Base-by-base conservation (phyloP, 2,329 filamentous ascomycete species). In the Fusarium algeriense region DNA sequence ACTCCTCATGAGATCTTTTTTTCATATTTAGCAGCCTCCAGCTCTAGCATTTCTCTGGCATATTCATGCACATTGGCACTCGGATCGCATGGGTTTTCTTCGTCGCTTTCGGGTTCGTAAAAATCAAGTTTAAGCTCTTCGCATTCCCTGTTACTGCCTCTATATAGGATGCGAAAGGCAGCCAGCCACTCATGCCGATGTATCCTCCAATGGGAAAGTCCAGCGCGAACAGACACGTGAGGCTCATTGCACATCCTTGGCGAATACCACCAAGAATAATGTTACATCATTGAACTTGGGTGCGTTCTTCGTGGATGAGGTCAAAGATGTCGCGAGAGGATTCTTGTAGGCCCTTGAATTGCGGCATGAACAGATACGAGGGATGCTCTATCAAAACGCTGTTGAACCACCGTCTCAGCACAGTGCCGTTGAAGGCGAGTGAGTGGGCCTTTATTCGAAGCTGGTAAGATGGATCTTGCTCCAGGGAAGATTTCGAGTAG, bases 331-430 rank as follows among this genome's bases (percentile, higher is more conserved):
- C 81, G 1, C 53, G 67, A 1, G 71, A 78, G 2, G 83, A 85
- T 67, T 86, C 82, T 7, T 75, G 74, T 2, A 88, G 76, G 0
- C 86, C 86, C 6, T 82, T 75, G 2, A 84, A 46, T 73, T 88
- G 84, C 13, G 81, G 67, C 8, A 87, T 77, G 46, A 79, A 78
- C 41, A 81, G 79, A n/a, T 82, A 73, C 1, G 78, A 77, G 0
- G 81, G 84, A 40, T 85, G 78, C 0, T 78, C 68, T 0, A 86
- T 74, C 3, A 79, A 80, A 20, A 80, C 83, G 13, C 83, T 80
- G 69, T 88, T 83, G 66, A 86, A 88, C 85, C 86, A 89, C 72
- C 86, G 84, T 12, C 84, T 83, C 40, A 87, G 81, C 14, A 79
- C 76, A 0, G 80, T 77, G 5, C 82, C 80, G 10, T 84, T 81